Percentiles rank a stretch among this genome's conserved stretches.
These are phyloP conservation scores for Aspergillus pseudoviridinutans DNA, from an alignment of 2,329 filamentous ascomycete genomes.

Conservation along the genomic window DNA sequence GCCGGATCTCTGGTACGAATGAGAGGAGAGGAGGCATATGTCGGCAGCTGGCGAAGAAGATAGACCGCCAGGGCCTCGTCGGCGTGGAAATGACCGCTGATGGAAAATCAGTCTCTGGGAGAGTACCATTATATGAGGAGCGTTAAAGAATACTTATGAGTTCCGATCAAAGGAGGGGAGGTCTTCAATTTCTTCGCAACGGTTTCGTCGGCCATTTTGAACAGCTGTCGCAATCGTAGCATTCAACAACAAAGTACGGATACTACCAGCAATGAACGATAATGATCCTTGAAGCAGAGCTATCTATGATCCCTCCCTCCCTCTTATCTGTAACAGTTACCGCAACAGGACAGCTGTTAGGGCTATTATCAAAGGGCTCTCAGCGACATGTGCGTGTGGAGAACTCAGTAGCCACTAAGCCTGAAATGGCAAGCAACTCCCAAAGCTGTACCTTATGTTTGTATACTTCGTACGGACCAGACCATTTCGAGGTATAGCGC, in stretches of 20 bases:
- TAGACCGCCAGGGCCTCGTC: conserved; percentile 96
- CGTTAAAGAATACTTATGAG: conserved; percentile 65
- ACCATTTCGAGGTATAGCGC: background rate
- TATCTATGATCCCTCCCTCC: background rate
- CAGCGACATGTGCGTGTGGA: conserved; percentile 6
- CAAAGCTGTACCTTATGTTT: background rate
- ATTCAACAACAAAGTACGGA: conserved; percentile 14
- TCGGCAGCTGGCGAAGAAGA: conserved; percentile 84
- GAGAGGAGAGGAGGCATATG: conserved; percentile 69
- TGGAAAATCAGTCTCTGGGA: conserved; percentile 6
- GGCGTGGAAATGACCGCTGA: conserved; percentile 90
- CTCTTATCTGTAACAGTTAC: conserved; percentile 13
- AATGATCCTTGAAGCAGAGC: background rate
- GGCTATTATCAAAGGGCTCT: conserved; percentile 11
- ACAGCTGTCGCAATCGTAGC: conserved; percentile 38
- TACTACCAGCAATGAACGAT: background rate
- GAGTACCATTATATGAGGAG: conserved; percentile 2
- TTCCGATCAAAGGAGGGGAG: conserved; percentile 70
- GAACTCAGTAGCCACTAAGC: background rate
- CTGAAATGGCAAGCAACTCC: background rate
- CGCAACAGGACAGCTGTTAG: conserved; percentile 2
- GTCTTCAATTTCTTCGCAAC: conserved; percentile 83
- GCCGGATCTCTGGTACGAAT: conserved; percentile 84
- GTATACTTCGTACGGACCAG: background rate
- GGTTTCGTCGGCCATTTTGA: conserved; percentile 62